phyloP scores from a whole-genome alignment of 495 filamentous ascomycete species.

The Xylaria flabelliformis region DNA sequence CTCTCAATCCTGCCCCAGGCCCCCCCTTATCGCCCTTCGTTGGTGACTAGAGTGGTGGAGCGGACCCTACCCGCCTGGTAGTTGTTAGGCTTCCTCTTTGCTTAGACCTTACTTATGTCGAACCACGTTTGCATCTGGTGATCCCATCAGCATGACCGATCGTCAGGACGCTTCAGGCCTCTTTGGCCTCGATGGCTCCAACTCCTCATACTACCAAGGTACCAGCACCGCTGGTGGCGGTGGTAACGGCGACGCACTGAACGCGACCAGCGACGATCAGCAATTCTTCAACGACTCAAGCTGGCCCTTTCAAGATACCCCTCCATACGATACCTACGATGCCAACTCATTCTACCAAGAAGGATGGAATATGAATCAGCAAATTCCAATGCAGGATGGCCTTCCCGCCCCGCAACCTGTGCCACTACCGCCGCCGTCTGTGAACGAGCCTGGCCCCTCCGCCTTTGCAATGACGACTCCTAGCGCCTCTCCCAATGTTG shows the following conservation, averaged over 20 bases:
- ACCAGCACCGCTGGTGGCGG: constrained; percentile 33
- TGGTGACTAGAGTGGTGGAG: constrained; percentile 17
- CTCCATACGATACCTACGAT: constrained; percentile 51
- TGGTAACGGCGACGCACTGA: constrained; percentile 40
- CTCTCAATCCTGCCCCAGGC: constrained; percentile 1
- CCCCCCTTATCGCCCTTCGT: constrained; percentile 7
- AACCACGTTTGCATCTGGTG: constrained; percentile 45
- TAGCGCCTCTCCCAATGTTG: constrained; percentile 25
- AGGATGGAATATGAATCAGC: constrained; percentile 40
- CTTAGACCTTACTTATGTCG: constrained; percentile 40
- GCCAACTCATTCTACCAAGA: constrained; percentile 41
- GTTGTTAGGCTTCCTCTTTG: constrained; percentile 13
- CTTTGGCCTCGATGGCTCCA: constrained; percentile 41
- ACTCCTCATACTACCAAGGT: constrained; percentile 40
- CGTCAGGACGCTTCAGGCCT: constrained; percentile 41
- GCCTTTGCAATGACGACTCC: constrained; percentile 25
- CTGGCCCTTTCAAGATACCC: constrained; percentile 53
- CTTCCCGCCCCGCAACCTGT: constrained; percentile 29
- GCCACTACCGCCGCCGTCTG: constrained; percentile 22
- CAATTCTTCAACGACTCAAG: constrained; percentile 43
- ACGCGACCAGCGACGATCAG: constrained; percentile 37
- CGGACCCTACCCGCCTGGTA: constrained; percentile 8
- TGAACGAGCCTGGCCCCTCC: constrained; percentile 28
- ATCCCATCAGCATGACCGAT: constrained; percentile 45
- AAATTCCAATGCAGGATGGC: constrained; percentile 35